phyloP scores from a whole-genome alignment of 345 rosid species.

The Conringia planisiliqua region DNA sequence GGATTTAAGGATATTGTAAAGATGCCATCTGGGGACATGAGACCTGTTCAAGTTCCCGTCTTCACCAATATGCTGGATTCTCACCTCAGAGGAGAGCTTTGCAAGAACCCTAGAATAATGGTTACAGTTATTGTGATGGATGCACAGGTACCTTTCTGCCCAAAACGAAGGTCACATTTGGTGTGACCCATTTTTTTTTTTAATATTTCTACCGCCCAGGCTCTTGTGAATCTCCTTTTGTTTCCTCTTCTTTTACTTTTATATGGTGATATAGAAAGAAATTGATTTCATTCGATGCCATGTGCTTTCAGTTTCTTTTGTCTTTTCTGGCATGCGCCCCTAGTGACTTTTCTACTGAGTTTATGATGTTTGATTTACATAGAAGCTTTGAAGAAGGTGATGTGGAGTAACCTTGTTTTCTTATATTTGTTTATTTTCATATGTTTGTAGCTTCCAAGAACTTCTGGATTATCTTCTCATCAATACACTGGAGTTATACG shows the following conservation, averaged over 20 bases:
- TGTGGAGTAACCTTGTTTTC: slow-evolving; percentile 19
- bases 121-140: slow-evolving; percentile 69
- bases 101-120: slow-evolving; percentile 53
- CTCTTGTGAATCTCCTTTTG: background rate
- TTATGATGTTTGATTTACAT: background rate
- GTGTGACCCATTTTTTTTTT: background rate
- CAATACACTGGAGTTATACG: slow-evolving; percentile 59
- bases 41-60: slow-evolving; percentile 86
- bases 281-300: background rate
- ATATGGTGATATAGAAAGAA: background rate
- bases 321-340: background rate
- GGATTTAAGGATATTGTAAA: slow-evolving; percentile 54
- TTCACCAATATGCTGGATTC: slow-evolving; percentile 81
- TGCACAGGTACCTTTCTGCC: slow-evolving; percentile 57
- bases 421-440: slow-evolving; percentile 17
- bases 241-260: background rate
- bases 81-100: slow-evolving; percentile 58
- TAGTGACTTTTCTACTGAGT: background rate
- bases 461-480: slow-evolving; percentile 58
- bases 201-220: background rate
- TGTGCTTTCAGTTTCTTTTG: background rate
- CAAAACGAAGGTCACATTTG: background rate
- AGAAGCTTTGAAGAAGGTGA: slow-evolving; percentile 16
- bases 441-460: slow-evolving; percentile 60
- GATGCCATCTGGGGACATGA: slow-evolving; percentile 92